Evolutionary conservation across 2,329 filamentous ascomycete genomes (phyloP), one percentile per base, ranked within the genome.

Genomic region (Emericellopsis cladophorae): DNA sequence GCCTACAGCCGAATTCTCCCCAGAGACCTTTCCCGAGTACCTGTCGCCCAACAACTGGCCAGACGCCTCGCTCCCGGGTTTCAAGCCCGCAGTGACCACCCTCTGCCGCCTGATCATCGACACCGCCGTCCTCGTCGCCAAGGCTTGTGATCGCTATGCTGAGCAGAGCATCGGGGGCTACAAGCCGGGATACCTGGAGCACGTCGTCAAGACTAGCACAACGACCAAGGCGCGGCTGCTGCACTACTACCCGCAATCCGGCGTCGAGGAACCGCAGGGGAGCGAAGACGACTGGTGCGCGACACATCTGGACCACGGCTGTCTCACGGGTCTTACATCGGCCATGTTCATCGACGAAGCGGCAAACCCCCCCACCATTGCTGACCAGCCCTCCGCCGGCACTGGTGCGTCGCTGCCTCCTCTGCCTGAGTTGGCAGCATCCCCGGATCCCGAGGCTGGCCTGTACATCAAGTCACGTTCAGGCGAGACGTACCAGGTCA

Each of bases 301-400:
- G 4, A 87, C 83, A 2, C 84, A 92, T 57, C 68, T 92, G 42
- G 90, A 96, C 59, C 88, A 95, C 53, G 88, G 92, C 35, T 96
- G 90, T 56, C 71, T 98, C 26, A 98, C 92, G 0, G 90, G 89
- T 12, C 70, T 98, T 29, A 98, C 92, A 0, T 90, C 84, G 3
- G 89, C 90, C 49, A 95, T 96, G 88, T 96, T 94, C 59, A 73
- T 96, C 46, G 87, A 96, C 54, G 90, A 96, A 63, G 62, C 59
- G 29, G 56, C 58, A 44, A 51, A 65, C 46, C 46, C 51, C 44
- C 51, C 64, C 32, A 49, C 62, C 34, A 55, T 64, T 1, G 57
- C 57, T 40, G 39, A 46, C 50, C 44, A 40, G 31, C 40, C 40
- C 12, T 40, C 42, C 36, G 44, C 47, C n/a, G 6, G 45, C 23